These are phyloP conservation scores for Amauroascus niger DNA, from an alignment of 2,329 filamentous ascomycete species.

Conservation along the genomic window DNA sequence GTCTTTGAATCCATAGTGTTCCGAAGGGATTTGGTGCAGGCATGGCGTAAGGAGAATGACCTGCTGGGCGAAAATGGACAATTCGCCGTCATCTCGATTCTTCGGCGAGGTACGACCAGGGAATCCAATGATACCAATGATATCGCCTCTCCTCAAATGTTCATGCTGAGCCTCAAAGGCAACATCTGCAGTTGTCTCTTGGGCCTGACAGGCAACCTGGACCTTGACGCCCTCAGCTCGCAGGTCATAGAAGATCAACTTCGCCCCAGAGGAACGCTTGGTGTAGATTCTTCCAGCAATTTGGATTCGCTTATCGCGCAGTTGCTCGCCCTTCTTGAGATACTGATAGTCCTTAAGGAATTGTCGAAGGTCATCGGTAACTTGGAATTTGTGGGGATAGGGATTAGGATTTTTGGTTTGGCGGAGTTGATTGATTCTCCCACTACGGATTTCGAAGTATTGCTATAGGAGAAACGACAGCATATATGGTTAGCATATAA, in stretches of 20 bases:
- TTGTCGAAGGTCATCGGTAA: slow-evolving; percentile 69
- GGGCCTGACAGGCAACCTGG: slow-evolving; percentile 85
- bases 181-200: slow-evolving; percentile 59
- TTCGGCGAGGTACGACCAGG: slow-evolving; percentile 80
- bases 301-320: slow-evolving; percentile 63
- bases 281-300: slow-evolving; percentile 83
- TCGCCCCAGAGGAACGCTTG: slow-evolving; percentile 69
- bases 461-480: slow-evolving; percentile 45
- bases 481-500: background rate
- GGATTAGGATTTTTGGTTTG: slow-evolving; percentile 66
- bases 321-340: slow-evolving; percentile 79
- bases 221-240: slow-evolving; percentile 65
- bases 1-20: slow-evolving; percentile 92
- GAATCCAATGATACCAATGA: slow-evolving; percentile 78
- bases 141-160: slow-evolving; percentile 78
- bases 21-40: slow-evolving; percentile 72
- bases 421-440: slow-evolving; percentile 66
- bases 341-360: slow-evolving; percentile 65
- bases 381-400: slow-evolving; percentile 90
- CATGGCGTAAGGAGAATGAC: slow-evolving; percentile 81
- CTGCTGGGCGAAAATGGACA: slow-evolving; percentile 86
- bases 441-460: slow-evolving; percentile 95
- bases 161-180: slow-evolving; percentile 84
- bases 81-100: slow-evolving; percentile 77
- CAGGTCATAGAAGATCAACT: slow-evolving; percentile 87